A percentile compares a stretch with the other conserved stretches of the same genome.
phyloP scores from a whole-genome alignment of 805 yeast genomes.

The Pichia nanzhaoensis region DNA sequence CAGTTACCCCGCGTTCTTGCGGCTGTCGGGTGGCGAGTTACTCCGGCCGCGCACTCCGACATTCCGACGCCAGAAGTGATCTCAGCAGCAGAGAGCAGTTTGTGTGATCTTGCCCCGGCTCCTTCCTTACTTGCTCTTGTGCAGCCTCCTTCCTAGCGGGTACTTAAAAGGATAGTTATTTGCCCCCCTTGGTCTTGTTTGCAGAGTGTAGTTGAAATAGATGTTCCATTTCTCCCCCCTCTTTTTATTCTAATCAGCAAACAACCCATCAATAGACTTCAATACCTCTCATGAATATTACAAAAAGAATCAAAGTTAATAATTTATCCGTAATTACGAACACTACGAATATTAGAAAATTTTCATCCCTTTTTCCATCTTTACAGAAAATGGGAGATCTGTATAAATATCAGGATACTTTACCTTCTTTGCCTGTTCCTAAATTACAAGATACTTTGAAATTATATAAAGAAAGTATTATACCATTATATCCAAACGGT shows the following conservation, averaged over 20 bases:
- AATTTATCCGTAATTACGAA: no score
- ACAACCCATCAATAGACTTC: background rate
- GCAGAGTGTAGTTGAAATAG: no score
- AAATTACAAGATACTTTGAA: slow-evolving; percentile 60
- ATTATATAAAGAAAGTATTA: slow-evolving; percentile 64
- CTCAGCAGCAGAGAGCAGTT: no score
- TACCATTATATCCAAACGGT: slow-evolving; percentile 52
- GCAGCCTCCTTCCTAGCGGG: no score
- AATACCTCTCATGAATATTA: background rate
- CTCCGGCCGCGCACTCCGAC: background rate
- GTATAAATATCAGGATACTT: slow-evolving; percentile 59
- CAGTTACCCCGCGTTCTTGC: slow-evolving; percentile 1
- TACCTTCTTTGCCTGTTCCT: slow-evolving; percentile 89
- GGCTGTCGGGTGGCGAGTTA: background rate
- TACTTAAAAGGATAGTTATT: no score
- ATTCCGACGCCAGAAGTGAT: background rate
- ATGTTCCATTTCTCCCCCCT: no score
- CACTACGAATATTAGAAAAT: background rate
- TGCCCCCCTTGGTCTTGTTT: no score
- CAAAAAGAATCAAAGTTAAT: background rate
- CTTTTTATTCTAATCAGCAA: no score
- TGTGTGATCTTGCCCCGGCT: no score
- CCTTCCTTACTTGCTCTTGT: no score
- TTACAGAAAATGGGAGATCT: slow-evolving; percentile 49
- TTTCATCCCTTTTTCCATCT: background rate